Percentiles rank a stretch among this genome's conserved stretches.
These are phyloP conservation scores for Chlorella sorokiniana DNA, from an alignment of 139 green algal genomes.

Conservation along the genomic window DNA sequence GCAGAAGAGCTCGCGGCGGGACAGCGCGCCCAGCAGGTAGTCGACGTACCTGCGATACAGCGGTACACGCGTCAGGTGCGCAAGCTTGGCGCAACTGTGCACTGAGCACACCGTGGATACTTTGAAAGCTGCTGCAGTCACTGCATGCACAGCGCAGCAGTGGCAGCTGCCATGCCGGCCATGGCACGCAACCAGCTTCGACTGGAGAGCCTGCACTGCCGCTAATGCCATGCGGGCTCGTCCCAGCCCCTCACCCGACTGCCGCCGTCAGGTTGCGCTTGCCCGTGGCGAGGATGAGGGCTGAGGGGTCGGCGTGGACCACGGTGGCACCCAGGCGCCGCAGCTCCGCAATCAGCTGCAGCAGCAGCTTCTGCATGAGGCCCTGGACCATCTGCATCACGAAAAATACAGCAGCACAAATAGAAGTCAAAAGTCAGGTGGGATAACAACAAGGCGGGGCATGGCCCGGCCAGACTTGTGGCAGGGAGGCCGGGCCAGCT, in stretches of 20 bases:
- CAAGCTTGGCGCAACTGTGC: too few species aligned
- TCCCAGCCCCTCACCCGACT: conserved; percentile 48
- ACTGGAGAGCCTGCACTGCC: too few species aligned
- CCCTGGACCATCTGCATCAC: conserved; percentile 24
- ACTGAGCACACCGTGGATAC: too few species aligned
- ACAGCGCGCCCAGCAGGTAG: conserved; percentile 84
- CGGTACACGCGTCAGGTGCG: not conserved
- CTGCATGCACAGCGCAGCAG: not conserved
- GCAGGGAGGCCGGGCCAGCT: too few species aligned
- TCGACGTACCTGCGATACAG: conserved; percentile 67
- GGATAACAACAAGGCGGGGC: too few species aligned
- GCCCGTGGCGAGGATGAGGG: conserved; percentile 84
- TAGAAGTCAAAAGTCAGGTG: not conserved
- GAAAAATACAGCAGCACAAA: not conserved
- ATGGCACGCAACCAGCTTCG: too few species aligned
- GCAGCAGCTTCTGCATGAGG: conserved; percentile 84
- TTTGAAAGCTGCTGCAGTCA: too few species aligned
- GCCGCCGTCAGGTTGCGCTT: conserved; percentile 78
- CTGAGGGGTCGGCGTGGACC: conserved; percentile 80
- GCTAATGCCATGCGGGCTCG: not conserved
- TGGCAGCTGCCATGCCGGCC: too few species aligned
- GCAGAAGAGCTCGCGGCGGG: conserved; percentile 71
- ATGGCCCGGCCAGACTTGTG: too few species aligned
- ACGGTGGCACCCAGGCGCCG: conserved; percentile 78
- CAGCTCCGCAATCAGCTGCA: conserved; percentile 84